Conservation (phyloP, 768 basidiomycete genomes). For the Tephrocybe sp. region DNA sequence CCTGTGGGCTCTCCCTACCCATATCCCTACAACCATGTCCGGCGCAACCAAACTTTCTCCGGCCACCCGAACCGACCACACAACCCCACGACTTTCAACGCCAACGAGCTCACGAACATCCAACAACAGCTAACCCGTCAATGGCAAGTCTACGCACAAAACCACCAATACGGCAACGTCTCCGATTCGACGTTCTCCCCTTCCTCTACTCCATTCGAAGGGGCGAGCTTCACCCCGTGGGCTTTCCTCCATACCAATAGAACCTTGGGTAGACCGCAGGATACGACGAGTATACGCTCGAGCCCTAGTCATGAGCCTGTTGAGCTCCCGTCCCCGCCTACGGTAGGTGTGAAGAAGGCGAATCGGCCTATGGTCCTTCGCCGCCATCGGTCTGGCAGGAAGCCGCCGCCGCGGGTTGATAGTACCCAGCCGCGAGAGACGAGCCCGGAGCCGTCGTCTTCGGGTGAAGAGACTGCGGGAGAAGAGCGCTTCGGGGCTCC, state of each 20-base stretch:
- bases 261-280: conserved; percentile 43
- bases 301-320: conserved; percentile 74
- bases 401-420: conserved; percentile 76
- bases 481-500: conserved; percentile 46
- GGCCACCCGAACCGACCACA: conserved; percentile 32
- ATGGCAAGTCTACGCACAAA: conserved; percentile 79
- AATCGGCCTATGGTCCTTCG: conserved; percentile 19
- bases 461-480: conserved; percentile 79
- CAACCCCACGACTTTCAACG: conserved; percentile 35
- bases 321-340: conserved; percentile 49
- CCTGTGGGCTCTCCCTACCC: conserved; percentile 78
- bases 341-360: conserved; percentile 44
- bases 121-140: conserved; percentile 74
- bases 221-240: conserved; percentile 67
- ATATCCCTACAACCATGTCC: conserved; percentile 74
- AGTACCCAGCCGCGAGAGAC: conserved; percentile 84
- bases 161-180: conserved; percentile 53
- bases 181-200: conserved; percentile 80
- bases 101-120: conserved; percentile 47
- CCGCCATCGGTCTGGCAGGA: conserved; percentile 35
- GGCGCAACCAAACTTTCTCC: conserved; percentile 46
- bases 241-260: conserved; percentile 62
- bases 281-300: conserved; percentile 63
- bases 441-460: conserved; percentile 73
- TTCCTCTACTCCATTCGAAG: conserved; percentile 71